Evolutionary conservation across 257 asterid genomes (phyloP).

Genomic region (Solanum chilense): DNA sequence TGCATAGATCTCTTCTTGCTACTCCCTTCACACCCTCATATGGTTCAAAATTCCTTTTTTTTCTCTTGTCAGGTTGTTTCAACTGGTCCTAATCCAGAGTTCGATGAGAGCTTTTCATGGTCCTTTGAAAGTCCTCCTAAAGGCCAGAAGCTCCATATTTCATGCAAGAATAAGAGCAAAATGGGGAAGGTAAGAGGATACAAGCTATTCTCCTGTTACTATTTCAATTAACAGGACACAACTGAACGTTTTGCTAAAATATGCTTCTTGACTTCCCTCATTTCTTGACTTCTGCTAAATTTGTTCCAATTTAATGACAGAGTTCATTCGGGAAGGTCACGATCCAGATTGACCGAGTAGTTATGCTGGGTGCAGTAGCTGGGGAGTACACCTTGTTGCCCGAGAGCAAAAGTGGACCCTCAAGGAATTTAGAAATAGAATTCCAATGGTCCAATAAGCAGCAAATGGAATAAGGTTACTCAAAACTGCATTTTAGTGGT

Average conservation of each 20-base stretch:
- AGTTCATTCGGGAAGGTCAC: slow-evolving; percentile 97
- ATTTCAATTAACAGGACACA: background rate
- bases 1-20: background rate
- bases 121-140: slow-evolving; percentile 98
- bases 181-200: slow-evolving; percentile 75
- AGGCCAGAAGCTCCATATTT: slow-evolving; percentile 98
- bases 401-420: slow-evolving; percentile 88
- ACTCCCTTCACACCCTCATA: background rate
- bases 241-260: background rate
- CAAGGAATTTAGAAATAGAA: slow-evolving; percentile 88
- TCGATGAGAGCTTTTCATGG: slow-evolving; percentile 96
- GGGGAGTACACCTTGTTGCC: slow-evolving; percentile 92
- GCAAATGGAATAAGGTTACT: background rate
- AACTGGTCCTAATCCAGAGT: slow-evolving; percentile 93
- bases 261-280: background rate
- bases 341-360: slow-evolving; percentile 94
- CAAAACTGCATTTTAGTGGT: slow-evolving; percentile 2
- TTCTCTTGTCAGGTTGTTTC: slow-evolving; percentile 58
- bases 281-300: background rate
- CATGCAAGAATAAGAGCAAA: slow-evolving; percentile 99
- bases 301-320: slow-evolving; percentile 18
- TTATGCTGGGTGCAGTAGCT: slow-evolving; percentile 95
- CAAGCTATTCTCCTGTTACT: background rate
- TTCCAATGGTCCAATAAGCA: slow-evolving; percentile 84
- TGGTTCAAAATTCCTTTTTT: background rate